Evolutionary conservation across 768 basidiomycete genomes (phyloP), one percentile per base, ranked within the genome.

Genomic region (Mycena venus): DNA sequence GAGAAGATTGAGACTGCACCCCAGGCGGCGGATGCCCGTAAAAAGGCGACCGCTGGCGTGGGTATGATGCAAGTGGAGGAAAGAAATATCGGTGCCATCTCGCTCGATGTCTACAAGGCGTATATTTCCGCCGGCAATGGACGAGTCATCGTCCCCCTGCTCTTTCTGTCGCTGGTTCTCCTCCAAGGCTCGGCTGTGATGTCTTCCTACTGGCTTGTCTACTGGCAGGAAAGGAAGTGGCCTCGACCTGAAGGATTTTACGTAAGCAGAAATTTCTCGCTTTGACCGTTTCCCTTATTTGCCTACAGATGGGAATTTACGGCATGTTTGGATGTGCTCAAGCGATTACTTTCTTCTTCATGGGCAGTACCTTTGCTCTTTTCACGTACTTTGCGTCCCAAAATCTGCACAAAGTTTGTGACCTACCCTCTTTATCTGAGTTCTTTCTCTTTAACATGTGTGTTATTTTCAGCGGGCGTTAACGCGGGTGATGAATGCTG

Each of bases 61-160:
- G 85, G 84, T 14, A 84, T 96, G 51, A 97, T 97, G 95, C 94
- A 96, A 78, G 86, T 84, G 29, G 96, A 97, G 82, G 95, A 97
- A 80, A 87, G 96, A 21, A 94, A 93, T 76, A 92, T 90, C 0
- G 96, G 96, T 4, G 90, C 94, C 0, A 89, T 96, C 75, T 85
- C 87, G 38, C 78, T 82, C 75, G 73, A 82, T 2, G 88, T 92
- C 14, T 93, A 93, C 76, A 88, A 84, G 79, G 79, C 88, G 38
- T 98, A 96, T 81, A 79, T 94, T 60, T 82, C 85, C 36, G 95
- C 95, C 4, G 96, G 92, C 1, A 90, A 90, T 34, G 96, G 95
- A 15, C 73, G 72, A 5, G 75, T 93, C 62, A 85, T 95, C 23
- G 74, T 96, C 1, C 95, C 96, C 0, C 65, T 93, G 23, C 80